Percentiles rank a stretch among this genome's conserved stretches.
Conservation (phyloP, 176 grass and related monocot species). For the Luzula sylvatica region DNA sequence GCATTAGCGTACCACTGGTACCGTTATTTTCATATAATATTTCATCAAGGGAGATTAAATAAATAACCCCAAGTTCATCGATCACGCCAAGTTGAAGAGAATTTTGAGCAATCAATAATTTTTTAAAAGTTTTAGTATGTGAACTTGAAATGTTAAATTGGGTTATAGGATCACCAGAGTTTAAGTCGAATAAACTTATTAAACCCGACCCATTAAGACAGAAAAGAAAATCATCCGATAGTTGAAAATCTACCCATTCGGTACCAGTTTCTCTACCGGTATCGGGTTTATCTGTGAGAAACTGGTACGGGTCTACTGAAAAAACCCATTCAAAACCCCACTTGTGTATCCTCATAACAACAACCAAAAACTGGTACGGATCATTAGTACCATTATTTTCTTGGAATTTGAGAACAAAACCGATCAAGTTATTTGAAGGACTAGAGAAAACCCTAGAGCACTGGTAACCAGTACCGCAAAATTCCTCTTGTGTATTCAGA, state of each 20-base stretch:
- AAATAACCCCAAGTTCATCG: conserved; percentile 63
- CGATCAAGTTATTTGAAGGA: conserved; percentile 54
- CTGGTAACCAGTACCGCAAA: conserved; percentile 36
- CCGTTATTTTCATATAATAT: conserved; percentile 46
- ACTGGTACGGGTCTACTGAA: conserved; percentile 45
- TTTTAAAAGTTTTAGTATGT: conserved; percentile 42
- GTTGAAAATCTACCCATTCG: conserved; percentile 77
- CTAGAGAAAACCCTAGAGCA: conserved; percentile 68
- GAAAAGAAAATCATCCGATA: conserved; percentile 73
- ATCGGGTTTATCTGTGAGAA: conserved; percentile 27
- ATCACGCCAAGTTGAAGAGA: conserved; percentile 53
- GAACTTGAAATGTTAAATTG: conserved; percentile 34
- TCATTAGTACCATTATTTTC: conserved; percentile 6
- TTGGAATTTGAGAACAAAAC: conserved; percentile 43
- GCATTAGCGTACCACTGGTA: conserved; percentile 15
- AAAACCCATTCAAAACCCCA: conserved; percentile 85
- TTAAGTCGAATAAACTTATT: conserved; percentile 51
- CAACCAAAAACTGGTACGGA: conserved; percentile 29
- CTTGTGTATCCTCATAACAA: conserved; percentile 52
- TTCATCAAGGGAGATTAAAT: conserved; percentile 59
- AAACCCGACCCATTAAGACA: conserved; percentile 56
- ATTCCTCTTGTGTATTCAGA: conserved; percentile 49
- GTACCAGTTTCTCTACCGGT: conserved; percentile 16
- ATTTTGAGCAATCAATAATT: conserved; percentile 53
- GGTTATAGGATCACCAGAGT: conserved; percentile 31